Base-by-base conservation (phyloP, 2,329 filamentous ascomycete genomes). In the Blastomyces percursus region DNA sequence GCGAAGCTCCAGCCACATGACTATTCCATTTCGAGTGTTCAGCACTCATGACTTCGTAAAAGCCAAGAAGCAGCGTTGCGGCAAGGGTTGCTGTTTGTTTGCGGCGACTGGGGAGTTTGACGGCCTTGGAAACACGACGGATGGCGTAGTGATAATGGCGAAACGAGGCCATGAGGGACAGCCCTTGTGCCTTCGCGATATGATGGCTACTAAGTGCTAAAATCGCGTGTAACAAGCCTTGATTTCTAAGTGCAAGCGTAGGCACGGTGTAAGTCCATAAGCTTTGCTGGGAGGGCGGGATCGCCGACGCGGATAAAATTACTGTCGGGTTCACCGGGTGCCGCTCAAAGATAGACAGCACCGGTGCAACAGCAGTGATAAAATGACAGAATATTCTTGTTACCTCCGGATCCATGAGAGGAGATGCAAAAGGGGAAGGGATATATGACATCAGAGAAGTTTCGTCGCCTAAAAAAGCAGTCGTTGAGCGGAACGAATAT, bases 21-120 rank as follows among this genome's bases (percentile, higher is more conserved):
- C 89, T 93, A 70, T 90, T 94, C 94, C 94, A 99, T 73, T 96
- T 96, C 62, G 88, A 86, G 69, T 97, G 93, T 67, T 99, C 93
- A 27, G 91, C 93, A 44, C 88, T 89, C 86, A 93, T 94, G 21
- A 96, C 90, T 73, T 97, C 94, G 70, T 96, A 97, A 73, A 91
- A 97, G 0, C 87, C 90, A 8, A 99, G 81, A 8, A 97, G 78
- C 44, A 96, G 79, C 0, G 90, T 91, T 1, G 92, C 91, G 8
- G 92, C 93, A n/a, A 97, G 78, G 0, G 91, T 96, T 1, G 90
- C 86, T 9, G 90, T 84, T 62, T 91, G 86, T 9, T 86, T 85
- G 61, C 91, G 85, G 68, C 86, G 85, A 55, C 80, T 81, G 0
- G 85, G 80, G 32, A 89, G 83, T 56, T 84, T 84, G 35, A 97